Base-by-base conservation (phyloP, 345 rosid genomes). In the Mercurialis annua region DNA sequence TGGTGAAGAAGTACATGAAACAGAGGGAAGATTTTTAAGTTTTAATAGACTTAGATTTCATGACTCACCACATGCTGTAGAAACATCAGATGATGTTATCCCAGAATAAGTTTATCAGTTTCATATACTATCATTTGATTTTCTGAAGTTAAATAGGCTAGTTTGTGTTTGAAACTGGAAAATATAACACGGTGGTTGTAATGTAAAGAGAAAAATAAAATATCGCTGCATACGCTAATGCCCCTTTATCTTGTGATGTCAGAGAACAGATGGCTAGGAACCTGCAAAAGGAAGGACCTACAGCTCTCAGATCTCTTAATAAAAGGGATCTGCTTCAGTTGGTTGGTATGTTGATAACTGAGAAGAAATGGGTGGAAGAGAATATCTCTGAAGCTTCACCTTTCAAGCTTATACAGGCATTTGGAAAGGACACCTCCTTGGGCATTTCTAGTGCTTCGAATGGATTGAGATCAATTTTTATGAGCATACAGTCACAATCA, bases 351-450 rank as follows among this genome's bases (percentile, higher is more conserved):
- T 68, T 94, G 75, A 76, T 89, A 68, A 76, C 81, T 29, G 87
- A 84, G 70, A 89, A 86, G 83, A 86, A 87, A 80, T 88, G 86
- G 90, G 69, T 85, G 31, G 82, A 80, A 76, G 94, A 90, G 76
- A 66, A 58, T 54, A 79, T 81, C 51, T 85, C 82, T 31, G 66
- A 75, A 58, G 52, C 63, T 3, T 53, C 83, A 49, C 95, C 87
- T 66, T 91, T 87, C 76, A 81, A 78, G 72, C 77, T 81, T 29
- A 33, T 69, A 34, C 30, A 31, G 69, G 66, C 73, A 58, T 62
- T 21, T 40, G 71, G 55, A 42, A 69, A 76, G 64, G 62, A 38
- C 61, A 74, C 65, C 29, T 15, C 64, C 58, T 17, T 40, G 33
- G 72, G 62, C 70, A 58, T 64, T 51, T 68, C 86, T 77, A 31